Evolutionary conservation across 1,284 basidiomycete species (phyloP).

Genomic region (Fistulinella cinereoalba): DNA sequence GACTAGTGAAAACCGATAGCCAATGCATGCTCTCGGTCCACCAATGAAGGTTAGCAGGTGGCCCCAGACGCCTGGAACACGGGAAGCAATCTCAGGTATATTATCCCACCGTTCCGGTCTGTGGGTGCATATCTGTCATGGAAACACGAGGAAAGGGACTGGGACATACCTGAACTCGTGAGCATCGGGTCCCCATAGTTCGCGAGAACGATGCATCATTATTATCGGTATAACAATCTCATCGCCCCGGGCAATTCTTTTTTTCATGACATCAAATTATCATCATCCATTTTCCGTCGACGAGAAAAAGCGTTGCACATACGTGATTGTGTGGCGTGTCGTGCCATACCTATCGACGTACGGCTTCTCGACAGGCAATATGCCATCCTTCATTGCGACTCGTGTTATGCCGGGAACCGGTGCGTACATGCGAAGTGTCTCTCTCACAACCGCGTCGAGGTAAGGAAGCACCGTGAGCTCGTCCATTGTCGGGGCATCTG

Average conservation of each 20-base stretch:
- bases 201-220: background rate
- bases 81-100: background rate
- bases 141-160: background rate
- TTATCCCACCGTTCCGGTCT: background rate
- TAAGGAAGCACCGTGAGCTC: constrained; percentile 55
- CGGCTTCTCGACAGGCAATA: constrained; percentile 52
- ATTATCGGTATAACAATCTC: background rate
- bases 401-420: constrained; percentile 59
- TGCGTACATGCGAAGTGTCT: constrained; percentile 61
- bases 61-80: background rate
- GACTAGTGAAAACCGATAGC: background rate
- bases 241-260: background rate
- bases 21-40: background rate
- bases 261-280: no score
- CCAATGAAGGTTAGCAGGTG: background rate
- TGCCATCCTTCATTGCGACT: constrained; percentile 49
- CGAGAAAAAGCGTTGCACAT: no score
- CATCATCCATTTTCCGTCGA: no score
- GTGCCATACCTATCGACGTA: constrained; percentile 34
- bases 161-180: background rate
- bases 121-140: no score
- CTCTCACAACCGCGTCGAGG: constrained; percentile 63
- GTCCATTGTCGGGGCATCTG: constrained; percentile 57
- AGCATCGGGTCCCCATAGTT: background rate
- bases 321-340: no score